These are phyloP conservation scores for Chlorophyllum brunneum DNA, from an alignment of 768 basidiomycete species.

Conservation along the genomic window DNA sequence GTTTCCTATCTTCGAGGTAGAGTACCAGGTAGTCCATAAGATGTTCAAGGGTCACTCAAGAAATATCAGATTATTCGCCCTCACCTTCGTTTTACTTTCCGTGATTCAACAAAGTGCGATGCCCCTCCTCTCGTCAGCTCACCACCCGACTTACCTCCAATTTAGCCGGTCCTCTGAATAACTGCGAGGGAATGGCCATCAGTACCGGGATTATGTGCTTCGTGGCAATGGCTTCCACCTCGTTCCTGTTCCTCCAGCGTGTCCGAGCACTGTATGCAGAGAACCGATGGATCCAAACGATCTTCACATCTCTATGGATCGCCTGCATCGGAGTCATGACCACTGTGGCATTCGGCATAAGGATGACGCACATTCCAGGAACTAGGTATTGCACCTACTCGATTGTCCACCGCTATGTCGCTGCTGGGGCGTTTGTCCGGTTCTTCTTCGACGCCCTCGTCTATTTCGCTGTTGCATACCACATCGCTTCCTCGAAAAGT, in stretches of 20 bases:
- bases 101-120: neutral
- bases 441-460: conserved; percentile 28
- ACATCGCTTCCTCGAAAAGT: conserved; percentile 17
- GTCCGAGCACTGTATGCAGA: conserved; percentile 27
- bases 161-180: neutral
- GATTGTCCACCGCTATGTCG: conserved; percentile 19
- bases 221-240: conserved; percentile 8
- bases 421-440: conserved; percentile 20
- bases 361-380: conserved; percentile 22
- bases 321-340: conserved; percentile 18
- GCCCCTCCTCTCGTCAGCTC: neutral
- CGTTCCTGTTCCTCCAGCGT: conserved; percentile 29
- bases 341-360: conserved; percentile 21
- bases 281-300: conserved; percentile 16
- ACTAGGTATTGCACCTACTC: conserved; percentile 29
- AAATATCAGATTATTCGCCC: neutral
- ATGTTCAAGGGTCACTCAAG: neutral
- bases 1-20: conserved; percentile 4
- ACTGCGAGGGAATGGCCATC: neutral
- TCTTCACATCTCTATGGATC: conserved; percentile 28
- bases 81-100: neutral
- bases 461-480: conserved; percentile 30
- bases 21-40: no score
- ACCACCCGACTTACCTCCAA: neutral
- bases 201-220: neutral